Percentiles rank a stretch among this genome's conserved stretches.
Conservation (phyloP, 108 stramenopile species). For the Skeletonema costatum region DNA sequence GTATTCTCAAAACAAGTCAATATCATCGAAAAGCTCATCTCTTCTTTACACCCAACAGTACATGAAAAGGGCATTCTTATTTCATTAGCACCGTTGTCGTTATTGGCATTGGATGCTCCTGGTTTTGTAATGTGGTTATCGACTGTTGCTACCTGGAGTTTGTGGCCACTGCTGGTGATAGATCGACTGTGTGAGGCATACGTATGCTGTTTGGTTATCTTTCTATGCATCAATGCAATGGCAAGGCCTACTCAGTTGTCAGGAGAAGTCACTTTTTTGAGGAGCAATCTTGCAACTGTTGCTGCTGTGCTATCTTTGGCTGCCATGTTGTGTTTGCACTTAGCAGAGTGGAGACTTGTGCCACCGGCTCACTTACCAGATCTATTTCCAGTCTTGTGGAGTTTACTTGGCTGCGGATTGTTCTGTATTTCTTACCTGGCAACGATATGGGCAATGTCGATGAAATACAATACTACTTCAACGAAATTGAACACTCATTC, state of each 20-base stretch:
- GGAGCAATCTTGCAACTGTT: slow-evolving; percentile 12
- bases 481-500: not conserved
- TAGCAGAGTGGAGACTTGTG: slow-evolving; percentile 38
- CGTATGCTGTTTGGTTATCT: slow-evolving; percentile 59
- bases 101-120: slow-evolving; percentile 61
- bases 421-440: slow-evolving; percentile 47
- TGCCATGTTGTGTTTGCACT: slow-evolving; percentile 61
- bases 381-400: slow-evolving; percentile 80
- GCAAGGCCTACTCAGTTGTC: not conserved
- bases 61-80: slow-evolving; percentile 95
- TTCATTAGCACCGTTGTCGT: slow-evolving; percentile 75
- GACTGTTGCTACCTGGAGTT: slow-evolving; percentile 65
- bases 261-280: slow-evolving; percentile 15
- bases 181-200: slow-evolving; percentile 78
- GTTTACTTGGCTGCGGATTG: slow-evolving; percentile 70
- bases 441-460: slow-evolving; percentile 26
- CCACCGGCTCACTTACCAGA: slow-evolving; percentile 67
- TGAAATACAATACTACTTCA: not conserved
- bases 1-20: slow-evolving; percentile 2
- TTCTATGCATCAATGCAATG: slow-evolving; percentile 27
- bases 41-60: slow-evolving; percentile 49
- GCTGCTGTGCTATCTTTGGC: slow-evolving; percentile 37
- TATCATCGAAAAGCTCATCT: not conserved
- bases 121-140: slow-evolving; percentile 70
- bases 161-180: slow-evolving; percentile 71